Evolutionary conservation across 345 rosid genomes (phyloP).

Genomic region (Aquilaria yunnanensis): DNA sequence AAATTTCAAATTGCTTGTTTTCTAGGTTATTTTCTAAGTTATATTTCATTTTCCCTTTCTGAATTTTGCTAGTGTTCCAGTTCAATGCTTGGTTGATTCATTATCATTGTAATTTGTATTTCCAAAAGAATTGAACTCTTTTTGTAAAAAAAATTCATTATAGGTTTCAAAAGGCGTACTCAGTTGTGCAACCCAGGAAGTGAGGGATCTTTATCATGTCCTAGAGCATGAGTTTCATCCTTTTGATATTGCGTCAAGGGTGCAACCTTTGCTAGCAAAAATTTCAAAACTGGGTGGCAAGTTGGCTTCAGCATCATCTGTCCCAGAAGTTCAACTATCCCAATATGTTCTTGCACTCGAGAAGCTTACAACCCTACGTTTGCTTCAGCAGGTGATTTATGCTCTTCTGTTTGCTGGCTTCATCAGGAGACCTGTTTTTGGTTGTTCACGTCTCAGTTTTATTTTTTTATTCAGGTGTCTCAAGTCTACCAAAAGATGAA

Average conservation of each 20-base stretch:
- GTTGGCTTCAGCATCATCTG: slow-evolving; percentile 82
- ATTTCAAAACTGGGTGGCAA: slow-evolving; percentile 88
- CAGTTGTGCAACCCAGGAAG: slow-evolving; percentile 95
- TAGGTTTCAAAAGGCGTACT: slow-evolving; percentile 88
- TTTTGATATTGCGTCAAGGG: slow-evolving; percentile 72
- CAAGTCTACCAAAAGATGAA: slow-evolving; percentile 78
- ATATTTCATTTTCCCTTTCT: neutral
- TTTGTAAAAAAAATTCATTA: neutral
- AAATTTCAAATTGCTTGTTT: neutral
- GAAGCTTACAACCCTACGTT: slow-evolving; percentile 79
- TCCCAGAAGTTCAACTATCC: slow-evolving; percentile 82
- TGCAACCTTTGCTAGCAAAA: slow-evolving; percentile 67
- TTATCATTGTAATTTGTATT: too few relatives aligned
- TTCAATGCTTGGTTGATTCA: too few relatives aligned
- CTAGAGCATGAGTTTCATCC: slow-evolving; percentile 90
- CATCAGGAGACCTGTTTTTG: neutral
- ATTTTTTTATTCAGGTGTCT: slow-evolving; percentile 57
- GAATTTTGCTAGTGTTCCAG: neutral
- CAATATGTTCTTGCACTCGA: slow-evolving; percentile 81
- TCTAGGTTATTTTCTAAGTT: neutral
- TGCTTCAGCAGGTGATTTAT: slow-evolving; percentile 78
- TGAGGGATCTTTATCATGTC: slow-evolving; percentile 85
- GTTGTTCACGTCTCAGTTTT: neutral
- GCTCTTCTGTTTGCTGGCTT: slow-evolving; percentile 10
- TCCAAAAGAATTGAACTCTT: neutral